Evolutionary conservation across 805 yeast species (phyloP).

Genomic region (Isabelozyma heimii): DNA sequence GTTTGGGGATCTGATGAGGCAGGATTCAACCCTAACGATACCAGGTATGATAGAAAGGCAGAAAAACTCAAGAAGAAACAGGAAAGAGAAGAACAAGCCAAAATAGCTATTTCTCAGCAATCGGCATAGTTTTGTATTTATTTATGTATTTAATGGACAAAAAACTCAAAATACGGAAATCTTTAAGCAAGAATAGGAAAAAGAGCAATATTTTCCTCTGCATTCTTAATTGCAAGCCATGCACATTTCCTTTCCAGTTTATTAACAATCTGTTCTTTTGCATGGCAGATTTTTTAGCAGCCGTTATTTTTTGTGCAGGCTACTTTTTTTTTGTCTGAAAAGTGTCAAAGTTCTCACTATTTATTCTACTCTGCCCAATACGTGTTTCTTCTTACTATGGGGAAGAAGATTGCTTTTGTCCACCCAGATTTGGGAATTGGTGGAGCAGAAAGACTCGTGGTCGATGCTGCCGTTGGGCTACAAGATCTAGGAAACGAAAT

Average conservation of each 20-base stretch:
- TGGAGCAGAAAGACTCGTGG: conserved; percentile 97
- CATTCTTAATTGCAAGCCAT: too few relatives aligned
- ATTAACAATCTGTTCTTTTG: too few relatives aligned
- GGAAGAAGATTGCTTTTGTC: conserved; percentile 69
- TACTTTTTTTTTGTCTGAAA: not conserved
- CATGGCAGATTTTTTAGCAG: not conserved
- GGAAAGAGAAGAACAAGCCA: conserved; percentile 32
- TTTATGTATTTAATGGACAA: too few relatives aligned
- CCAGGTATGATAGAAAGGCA: conserved; percentile 62
- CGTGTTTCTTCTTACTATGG: not conserved
- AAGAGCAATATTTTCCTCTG: not conserved
- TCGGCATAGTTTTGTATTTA: not conserved
- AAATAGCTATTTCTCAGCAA: conserved; percentile 4
- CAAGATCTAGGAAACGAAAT: conserved; percentile 65
- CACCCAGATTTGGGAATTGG: conserved; percentile 98
- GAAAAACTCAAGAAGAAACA: conserved; percentile 49
- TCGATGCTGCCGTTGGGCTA: conserved; percentile 89
- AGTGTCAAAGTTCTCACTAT: not conserved
- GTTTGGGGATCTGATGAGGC: conserved; percentile 81
- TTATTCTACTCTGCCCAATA: not conserved
- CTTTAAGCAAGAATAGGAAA: too few relatives aligned
- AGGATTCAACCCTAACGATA: conserved; percentile 88
- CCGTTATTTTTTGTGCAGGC: not conserved
- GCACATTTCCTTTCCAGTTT: too few relatives aligned
- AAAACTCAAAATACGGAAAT: too few relatives aligned